Conservation (phyloP, 2,329 filamentous ascomycete genomes). For the Penicillium janthinellum region DNA sequence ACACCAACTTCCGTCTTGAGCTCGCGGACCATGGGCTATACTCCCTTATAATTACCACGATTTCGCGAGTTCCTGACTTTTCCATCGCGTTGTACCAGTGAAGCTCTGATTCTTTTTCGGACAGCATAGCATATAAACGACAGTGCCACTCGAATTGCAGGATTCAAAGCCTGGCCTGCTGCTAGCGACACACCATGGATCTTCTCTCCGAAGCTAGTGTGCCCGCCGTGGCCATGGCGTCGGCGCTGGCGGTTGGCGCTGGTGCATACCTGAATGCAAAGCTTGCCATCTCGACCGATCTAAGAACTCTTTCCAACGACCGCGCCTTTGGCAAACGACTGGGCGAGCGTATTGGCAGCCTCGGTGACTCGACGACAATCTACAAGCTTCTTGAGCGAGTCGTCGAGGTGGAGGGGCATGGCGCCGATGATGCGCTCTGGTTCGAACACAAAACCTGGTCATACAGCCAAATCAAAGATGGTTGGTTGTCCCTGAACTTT, state of each 20-base stretch:
- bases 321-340: conserved; percentile 38
- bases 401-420: conserved; percentile 43
- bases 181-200: conserved; percentile 26
- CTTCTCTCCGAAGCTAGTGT: conserved; percentile 30
- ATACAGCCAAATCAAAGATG: conserved; percentile 47
- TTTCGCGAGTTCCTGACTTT: conserved; percentile 10
- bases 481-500: conserved; percentile 30
- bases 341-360: conserved; percentile 36
- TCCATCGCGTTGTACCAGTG: neutral
- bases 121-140: neutral
- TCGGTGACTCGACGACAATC: conserved; percentile 44
- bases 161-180: neutral
- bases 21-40: neutral
- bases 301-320: conserved; percentile 39
- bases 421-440: conserved; percentile 48
- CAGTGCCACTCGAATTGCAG: too few species aligned
- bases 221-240: conserved; percentile 36
- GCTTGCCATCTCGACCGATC: conserved; percentile 44
- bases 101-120: neutral
- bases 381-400: conserved; percentile 48
- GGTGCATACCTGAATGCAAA: conserved; percentile 50
- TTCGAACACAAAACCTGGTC: conserved; percentile 54
- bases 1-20: conserved; percentile 28
- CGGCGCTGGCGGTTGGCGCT: conserved; percentile 38
- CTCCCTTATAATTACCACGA: conserved; percentile 8